Evolutionary conservation across 2,329 filamentous ascomycete genomes (phyloP).

Genomic region (Xylaria sp.): DNA sequence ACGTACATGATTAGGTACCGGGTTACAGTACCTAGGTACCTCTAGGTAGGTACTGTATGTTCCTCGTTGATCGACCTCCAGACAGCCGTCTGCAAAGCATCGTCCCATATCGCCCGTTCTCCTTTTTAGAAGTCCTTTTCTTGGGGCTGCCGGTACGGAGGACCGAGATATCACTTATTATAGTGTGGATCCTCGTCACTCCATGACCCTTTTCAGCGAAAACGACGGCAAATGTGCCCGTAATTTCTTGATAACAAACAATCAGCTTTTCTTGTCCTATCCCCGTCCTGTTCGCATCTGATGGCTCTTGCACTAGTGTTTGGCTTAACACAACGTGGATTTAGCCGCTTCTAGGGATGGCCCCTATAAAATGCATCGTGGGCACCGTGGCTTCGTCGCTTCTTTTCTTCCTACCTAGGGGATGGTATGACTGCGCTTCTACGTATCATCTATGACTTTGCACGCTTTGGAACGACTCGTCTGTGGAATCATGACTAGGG

Average conservation of each 20-base stretch:
- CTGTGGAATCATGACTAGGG: not conserved
- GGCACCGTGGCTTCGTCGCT: not conserved
- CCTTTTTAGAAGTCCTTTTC: not conserved
- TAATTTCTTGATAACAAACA: not conserved
- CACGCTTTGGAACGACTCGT: not conserved
- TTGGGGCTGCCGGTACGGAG: not conserved
- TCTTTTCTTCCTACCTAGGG: slow-evolving; percentile 1
- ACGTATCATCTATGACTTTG: too few relatives aligned
- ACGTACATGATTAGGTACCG: too few relatives aligned
- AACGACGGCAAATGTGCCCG: too few relatives aligned
- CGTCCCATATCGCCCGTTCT: slow-evolving; percentile 13
- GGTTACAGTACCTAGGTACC: not conserved
- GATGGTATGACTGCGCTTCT: too few relatives aligned
- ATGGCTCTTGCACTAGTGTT: not conserved
- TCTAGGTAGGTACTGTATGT: not conserved
- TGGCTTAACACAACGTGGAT: not conserved
- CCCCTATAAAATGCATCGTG: not conserved
- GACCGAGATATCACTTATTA: not conserved
- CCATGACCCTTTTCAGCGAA: not conserved
- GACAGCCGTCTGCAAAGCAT: slow-evolving; percentile 4
- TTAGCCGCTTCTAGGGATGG: not conserved
- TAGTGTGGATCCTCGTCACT: not conserved
- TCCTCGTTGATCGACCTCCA: not conserved
- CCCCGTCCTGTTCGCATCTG: not conserved
- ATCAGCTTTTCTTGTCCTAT: not conserved